These are phyloP conservation scores for Pseudogymnoascus sp. DNA, from an alignment of 2,329 filamentous ascomycete genomes.

Conservation along the genomic window DNA sequence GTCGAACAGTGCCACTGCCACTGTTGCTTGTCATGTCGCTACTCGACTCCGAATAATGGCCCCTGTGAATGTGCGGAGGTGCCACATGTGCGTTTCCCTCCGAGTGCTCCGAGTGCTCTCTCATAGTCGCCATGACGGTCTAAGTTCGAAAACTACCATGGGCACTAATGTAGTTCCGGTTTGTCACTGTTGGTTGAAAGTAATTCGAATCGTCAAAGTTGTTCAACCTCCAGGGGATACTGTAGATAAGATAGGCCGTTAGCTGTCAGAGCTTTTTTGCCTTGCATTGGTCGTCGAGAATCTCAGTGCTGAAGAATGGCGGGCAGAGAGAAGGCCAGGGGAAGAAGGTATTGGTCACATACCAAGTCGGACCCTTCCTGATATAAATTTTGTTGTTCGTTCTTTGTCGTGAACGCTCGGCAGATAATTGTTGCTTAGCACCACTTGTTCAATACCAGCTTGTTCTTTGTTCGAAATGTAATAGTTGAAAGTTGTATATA, in stretches of 20 bases:
- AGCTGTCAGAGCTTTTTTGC: not conserved
- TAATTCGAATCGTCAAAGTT: not conserved
- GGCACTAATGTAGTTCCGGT: not conserved
- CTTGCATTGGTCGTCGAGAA: not conserved
- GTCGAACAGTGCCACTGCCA: not conserved
- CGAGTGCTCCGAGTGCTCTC: conserved; percentile 1
- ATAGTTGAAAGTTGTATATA: not conserved
- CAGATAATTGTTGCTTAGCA: not conserved
- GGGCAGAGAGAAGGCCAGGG: not conserved
- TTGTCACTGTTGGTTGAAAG: not conserved
- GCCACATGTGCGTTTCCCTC: not conserved
- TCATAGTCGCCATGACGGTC: conserved; percentile 6
- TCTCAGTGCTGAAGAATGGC: not conserved
- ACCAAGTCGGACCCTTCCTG: conserved; percentile 4
- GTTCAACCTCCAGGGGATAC: not conserved
- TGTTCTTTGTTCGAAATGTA: conserved; percentile 1
- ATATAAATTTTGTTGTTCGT: not conserved
- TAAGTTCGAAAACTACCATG: conserved; percentile 3
- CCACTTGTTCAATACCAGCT: conserved; percentile 4
- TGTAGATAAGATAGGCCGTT: not conserved
- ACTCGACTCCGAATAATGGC: conserved; percentile 6
- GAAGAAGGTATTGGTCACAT: conserved; percentile 1
- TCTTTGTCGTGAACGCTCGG: not conserved
- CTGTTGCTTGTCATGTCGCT: not conserved
- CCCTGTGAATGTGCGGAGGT: conserved; percentile 6